Percentiles rank a stretch among this genome's conserved stretches.
Evolutionary conservation across 2,329 filamentous ascomycete species (phyloP).

Genomic region (Colletotrichum somersetense): DNA sequence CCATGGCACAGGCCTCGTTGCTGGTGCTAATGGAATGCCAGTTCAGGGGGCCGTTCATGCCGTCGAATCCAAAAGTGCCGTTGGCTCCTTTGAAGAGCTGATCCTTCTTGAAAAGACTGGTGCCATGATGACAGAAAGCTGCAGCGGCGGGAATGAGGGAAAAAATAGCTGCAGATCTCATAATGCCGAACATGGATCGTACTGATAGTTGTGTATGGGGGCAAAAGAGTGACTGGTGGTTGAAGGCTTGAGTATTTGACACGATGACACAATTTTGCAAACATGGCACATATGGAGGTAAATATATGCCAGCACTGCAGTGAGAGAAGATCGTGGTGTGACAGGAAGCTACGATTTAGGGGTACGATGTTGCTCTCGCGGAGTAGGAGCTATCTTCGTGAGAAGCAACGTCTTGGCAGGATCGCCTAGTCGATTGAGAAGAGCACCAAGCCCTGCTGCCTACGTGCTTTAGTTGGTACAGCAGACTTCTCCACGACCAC

Average conservation of each 20-base stretch:
- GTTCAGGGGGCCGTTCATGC: conserved; percentile 61
- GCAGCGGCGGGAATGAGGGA: conserved; percentile 44
- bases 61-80: conserved; percentile 56
- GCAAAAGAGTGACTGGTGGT: conserved; percentile 28
- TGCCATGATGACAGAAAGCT: conserved; percentile 51
- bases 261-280: conserved; percentile 10
- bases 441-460: conserved; percentile 20
- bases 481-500: conserved; percentile 18
- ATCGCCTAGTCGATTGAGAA: conserved; percentile 12
- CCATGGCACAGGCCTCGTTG: conserved; percentile 62
- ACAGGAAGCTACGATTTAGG: conserved; percentile 19
- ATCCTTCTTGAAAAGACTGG: conserved; percentile 49
- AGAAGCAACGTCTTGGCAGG: conserved; percentile 31
- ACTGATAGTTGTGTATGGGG: not conserved
- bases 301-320: conserved; percentile 30
- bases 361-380: conserved; percentile 33
- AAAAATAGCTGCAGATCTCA: conserved; percentile 44
- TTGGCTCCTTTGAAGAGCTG: conserved; percentile 43
- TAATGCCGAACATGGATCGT: conserved; percentile 21
- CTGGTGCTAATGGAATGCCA: conserved; percentile 62
- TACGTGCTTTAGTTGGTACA: not conserved
- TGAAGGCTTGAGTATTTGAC: conserved; percentile 11
- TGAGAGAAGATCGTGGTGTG: conserved; percentile 16
- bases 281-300: conserved; percentile 29
- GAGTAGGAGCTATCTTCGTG: conserved; percentile 21